These are phyloP conservation scores for Angomonas desouzai DNA, from an alignment of 208 protist genomes.

Conservation along the genomic window DNA sequence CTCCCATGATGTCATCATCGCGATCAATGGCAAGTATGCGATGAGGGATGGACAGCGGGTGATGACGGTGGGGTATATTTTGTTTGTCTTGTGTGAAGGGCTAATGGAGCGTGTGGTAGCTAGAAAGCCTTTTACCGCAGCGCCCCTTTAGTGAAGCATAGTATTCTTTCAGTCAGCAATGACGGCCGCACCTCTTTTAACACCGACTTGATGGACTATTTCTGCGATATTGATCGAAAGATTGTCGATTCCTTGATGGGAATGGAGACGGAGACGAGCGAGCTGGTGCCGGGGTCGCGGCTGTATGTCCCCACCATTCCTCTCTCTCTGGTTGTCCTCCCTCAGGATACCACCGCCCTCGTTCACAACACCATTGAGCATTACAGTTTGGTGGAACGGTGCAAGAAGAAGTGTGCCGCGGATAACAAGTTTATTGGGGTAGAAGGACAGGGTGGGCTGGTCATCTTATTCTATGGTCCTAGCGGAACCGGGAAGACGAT, in stretches of 20 bases:
- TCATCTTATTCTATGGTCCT: conserved; percentile 91
- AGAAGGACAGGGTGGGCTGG: conserved; percentile 69
- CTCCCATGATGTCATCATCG: conserved; percentile 87
- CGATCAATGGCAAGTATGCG: conserved; percentile 83
- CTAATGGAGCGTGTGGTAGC: conserved; percentile 79
- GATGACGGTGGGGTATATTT: conserved; percentile 86
- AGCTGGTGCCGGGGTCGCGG: conserved; percentile 88
- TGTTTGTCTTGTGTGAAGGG: conserved; percentile 87
- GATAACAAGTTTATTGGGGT: conserved; percentile 47
- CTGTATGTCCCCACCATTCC: conserved; percentile 77
- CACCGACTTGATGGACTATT: conserved; percentile 91
- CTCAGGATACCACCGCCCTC: conserved; percentile 59
- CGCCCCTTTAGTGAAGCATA: conserved; percentile 62
- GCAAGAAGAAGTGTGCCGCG: conserved; percentile 56
- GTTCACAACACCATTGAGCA: conserved; percentile 86
- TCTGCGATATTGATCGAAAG: conserved; percentile 89
- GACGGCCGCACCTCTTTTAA: conserved; percentile 68
- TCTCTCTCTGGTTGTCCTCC: conserved; percentile 84
- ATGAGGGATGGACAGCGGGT: conserved; percentile 80
- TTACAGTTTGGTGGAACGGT: conserved; percentile 83
- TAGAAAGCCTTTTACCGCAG: conserved; percentile 87
- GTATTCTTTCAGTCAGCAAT: conserved; percentile 57
- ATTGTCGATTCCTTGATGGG: conserved; percentile 92
- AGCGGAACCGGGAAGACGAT: conserved; percentile 93
- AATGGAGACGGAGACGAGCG: conserved; percentile 76